Conservation (phyloP, 768 basidiomycete species). For the Trametes elegans region DNA sequence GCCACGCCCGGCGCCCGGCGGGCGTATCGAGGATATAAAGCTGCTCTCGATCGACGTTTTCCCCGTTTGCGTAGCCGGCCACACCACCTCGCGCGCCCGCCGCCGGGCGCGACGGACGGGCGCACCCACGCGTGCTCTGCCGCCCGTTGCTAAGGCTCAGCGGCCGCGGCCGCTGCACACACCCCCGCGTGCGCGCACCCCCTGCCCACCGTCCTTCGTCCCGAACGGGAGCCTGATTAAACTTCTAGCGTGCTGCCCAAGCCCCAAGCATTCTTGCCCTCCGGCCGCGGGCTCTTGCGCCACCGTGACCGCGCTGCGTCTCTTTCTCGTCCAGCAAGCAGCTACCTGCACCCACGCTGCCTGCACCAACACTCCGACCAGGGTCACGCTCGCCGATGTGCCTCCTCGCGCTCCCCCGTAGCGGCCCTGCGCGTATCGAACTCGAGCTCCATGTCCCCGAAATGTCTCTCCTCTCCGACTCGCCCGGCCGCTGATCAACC, state of each 20-base stretch:
- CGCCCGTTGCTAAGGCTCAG: too few species aligned
- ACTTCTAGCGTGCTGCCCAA: conserved; percentile 9
- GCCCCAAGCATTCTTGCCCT: background rate
- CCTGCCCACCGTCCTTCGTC: background rate
- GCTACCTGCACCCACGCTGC: background rate
- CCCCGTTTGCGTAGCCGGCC: background rate
- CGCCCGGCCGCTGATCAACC: too few species aligned
- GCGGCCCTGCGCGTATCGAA: too few species aligned
- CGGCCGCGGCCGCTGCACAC: too few species aligned
- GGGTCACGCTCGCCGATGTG: background rate
- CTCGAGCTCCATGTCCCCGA: too few species aligned
- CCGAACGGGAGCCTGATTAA: conserved; percentile 9
- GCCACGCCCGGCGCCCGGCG: conserved; percentile 2
- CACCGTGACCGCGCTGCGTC: background rate
- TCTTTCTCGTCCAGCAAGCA: background rate
- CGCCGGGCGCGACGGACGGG: too few species aligned
- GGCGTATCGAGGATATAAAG: background rate
- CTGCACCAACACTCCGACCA: background rate
- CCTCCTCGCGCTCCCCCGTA: too few species aligned
- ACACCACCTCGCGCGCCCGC: too few species aligned
- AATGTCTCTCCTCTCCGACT: too few species aligned
- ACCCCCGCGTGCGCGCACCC: too few species aligned
- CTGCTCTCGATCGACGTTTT: background rate
- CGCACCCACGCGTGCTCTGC: too few species aligned
- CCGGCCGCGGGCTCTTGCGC: background rate